These are phyloP conservation scores for Neostapfia colusana DNA, from an alignment of 176 grass and related monocot species.

Conservation along the genomic window DNA sequence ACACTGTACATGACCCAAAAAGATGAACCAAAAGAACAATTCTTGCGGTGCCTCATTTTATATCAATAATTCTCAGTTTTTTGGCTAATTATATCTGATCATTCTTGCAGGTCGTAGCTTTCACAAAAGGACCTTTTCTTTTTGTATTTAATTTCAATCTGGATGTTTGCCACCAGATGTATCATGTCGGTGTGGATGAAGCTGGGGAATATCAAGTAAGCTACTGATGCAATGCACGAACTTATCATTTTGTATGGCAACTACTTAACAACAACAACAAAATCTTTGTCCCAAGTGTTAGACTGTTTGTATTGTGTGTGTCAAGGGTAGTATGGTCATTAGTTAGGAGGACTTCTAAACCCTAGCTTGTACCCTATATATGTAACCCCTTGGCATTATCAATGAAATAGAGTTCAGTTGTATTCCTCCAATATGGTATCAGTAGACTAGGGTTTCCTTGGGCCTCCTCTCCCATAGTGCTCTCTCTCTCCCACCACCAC, in stretches of 20 bases:
- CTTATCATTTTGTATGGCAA: slow-evolving; percentile 19
- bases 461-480: too few relatives aligned
- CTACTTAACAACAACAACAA: too few relatives aligned
- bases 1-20: background rate
- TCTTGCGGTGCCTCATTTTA: background rate
- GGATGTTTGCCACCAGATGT: slow-evolving; percentile 48
- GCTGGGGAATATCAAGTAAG: slow-evolving; percentile 86
- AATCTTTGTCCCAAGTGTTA: too few relatives aligned
- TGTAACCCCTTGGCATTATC: too few relatives aligned
- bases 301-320: too few relatives aligned
- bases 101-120: slow-evolving; percentile 69
- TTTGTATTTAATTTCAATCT: slow-evolving; percentile 94
- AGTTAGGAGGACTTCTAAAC: too few relatives aligned
- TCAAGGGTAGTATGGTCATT: too few relatives aligned
- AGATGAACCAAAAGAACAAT: background rate
- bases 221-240: slow-evolving; percentile 17
- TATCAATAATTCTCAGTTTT: background rate
- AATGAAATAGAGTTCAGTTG: too few relatives aligned
- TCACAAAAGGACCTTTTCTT: slow-evolving; percentile 71
- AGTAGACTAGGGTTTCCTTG: too few relatives aligned
- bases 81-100: background rate
- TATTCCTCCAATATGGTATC: too few relatives aligned
- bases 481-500: too few relatives aligned
- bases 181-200: slow-evolving; percentile 86
- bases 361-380: too few relatives aligned